Evolutionary conservation across 768 basidiomycete species (phyloP).

Genomic region (Suillus variegatus): DNA sequence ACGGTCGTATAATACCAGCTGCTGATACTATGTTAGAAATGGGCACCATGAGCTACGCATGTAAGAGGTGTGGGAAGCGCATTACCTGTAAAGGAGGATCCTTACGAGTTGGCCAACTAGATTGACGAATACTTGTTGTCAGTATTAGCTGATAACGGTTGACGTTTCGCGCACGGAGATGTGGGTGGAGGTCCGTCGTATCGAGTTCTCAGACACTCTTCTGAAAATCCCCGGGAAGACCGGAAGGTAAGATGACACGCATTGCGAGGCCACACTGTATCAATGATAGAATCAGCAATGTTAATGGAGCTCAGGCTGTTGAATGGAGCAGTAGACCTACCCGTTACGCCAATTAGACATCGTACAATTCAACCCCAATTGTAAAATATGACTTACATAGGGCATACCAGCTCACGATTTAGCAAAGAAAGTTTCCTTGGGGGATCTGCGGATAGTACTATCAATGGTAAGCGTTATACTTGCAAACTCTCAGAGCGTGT

Average conservation of each 20-base stretch:
- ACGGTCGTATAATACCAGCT: neutral
- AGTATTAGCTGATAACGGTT: neutral
- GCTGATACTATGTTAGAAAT: neutral
- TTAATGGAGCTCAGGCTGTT: neutral
- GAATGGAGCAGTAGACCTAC: neutral
- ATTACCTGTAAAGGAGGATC: neutral
- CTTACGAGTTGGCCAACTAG: neutral
- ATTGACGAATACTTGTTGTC: neutral
- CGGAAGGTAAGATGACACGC: neutral
- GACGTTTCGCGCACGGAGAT: neutral
- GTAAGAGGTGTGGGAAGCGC: neutral
- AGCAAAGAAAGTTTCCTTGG: neutral
- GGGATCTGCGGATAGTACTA: neutral
- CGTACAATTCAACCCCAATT: neutral
- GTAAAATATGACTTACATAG: neutral
- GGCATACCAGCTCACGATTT: neutral
- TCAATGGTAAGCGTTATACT: neutral
- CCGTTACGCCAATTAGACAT: neutral
- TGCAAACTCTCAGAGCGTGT: neutral
- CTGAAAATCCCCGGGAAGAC: slow-evolving; percentile 1
- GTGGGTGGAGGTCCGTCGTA: neutral
- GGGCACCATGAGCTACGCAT: neutral
- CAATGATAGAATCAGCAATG: neutral
- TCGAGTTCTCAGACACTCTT: neutral
- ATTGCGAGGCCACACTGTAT: neutral